Base-by-base conservation (phyloP, 139 green algal genomes). In the Chloropicon primus region DNA sequence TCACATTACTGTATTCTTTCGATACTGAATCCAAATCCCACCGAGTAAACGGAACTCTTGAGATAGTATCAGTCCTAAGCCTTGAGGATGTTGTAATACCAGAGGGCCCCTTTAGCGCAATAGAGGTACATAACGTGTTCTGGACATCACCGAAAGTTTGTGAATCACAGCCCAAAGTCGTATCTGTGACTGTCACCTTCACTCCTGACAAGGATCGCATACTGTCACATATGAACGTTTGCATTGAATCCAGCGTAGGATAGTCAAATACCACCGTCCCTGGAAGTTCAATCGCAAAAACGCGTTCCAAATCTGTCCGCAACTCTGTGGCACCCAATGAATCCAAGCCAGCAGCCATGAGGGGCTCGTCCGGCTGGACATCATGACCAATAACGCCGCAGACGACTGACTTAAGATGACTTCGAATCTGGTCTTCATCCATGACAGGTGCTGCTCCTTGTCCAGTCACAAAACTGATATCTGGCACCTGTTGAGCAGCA, bases 221-320 rank as follows among this genome's bases (percentile, higher is more conserved):
- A 62, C 24, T 21, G 24, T 27, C 27, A 21, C 17, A 28, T 5
- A 90, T 73, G 53, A 76, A 86, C 26, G 2, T 71, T 1, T 79
- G 73, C 23, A 91, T 79, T 0, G 77, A 82, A 1, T 71, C 2
- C 0, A 87, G 22, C 17, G 85, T 87, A 17, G 87, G 86, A 74
- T 89, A 84, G 75, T 91, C 87, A 53, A 90, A 85, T 0, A 79
- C 77, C 0, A 85, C 23, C 0, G 87, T 89, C 17, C 81, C 27
- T 0, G 87, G 82, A 1, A 90, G 76, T 2, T 87, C 79, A 2
- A 89, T 26, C 1, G 62, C 72, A 53, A 87, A 29, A 22, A 74
- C 22, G 1, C 62, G 25, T 0, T 26, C 24, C 2, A 62, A 62
- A 17, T 62, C 41, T 62, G 41, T 62, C 17, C 41, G 41, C 41